Base-by-base conservation (phyloP, 1,284 basidiomycete genomes). In the Heterobasidion occidentale region DNA sequence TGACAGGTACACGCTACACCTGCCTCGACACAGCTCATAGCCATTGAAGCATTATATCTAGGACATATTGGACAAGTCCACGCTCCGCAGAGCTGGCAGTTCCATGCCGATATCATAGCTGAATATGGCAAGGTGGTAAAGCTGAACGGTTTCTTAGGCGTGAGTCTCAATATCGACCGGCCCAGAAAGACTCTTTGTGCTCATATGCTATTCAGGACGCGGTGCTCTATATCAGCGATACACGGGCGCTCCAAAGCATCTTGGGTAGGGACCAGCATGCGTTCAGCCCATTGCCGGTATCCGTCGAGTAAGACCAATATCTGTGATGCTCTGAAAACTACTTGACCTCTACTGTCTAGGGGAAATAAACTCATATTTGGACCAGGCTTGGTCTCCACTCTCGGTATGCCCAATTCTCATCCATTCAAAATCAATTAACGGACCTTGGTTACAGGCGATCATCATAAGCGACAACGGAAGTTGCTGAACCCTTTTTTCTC, bases 181-280 rank as follows among this genome's bases (percentile, higher is more conserved):
- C 11, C n/a, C 20, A 12, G n/a, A 1, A 12, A 5, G 50, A 7
- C 11, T 11, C 7, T 9, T 6, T 12, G 34, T 2, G 47, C 14
- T n/a, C 1, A 9, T 20, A 27, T 20, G n/a, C 4, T 35, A 19
- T 12, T 9, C 36, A 67, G 65, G 54, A 54, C n/a, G 59, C 58
- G 5, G 52, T 62, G n/a, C 56, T 69, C 11, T 56, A 58, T 19
- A 59, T 67, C n/a, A 58, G 56, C 33, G 68, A 70, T 36, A 61
- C 67, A 1, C 58, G 56, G 33, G 69, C 69, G 0, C 54, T 70
- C 52, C 63, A 68, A 42, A 59, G 59, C 35, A 63, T 73, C 9
- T 47, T 72, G 35, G 59, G 69, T 33, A 71, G 69, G 55, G 70
- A 72, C 11, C 64, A 67, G 50, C 59, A 67, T 19, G 54, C 63